Evolutionary conservation across 768 basidiomycete genomes (phyloP).

Genomic region (Tulasnella sp.): DNA sequence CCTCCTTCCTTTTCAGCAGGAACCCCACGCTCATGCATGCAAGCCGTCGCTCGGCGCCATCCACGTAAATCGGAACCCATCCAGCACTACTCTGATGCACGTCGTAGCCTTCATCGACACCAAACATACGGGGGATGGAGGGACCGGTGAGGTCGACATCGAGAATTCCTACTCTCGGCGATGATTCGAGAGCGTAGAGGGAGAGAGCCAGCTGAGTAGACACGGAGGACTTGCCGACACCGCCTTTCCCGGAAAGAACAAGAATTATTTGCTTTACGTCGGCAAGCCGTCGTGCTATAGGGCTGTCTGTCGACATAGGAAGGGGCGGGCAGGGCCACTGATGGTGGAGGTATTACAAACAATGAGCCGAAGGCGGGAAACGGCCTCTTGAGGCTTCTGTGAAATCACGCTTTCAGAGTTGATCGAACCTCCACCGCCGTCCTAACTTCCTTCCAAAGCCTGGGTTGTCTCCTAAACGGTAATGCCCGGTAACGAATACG

Average conservation of each 20-base stretch:
- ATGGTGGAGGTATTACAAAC: conserved; percentile 2
- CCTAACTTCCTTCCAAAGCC: neutral
- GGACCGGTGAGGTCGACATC: conserved; percentile 94
- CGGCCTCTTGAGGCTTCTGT: neutral
- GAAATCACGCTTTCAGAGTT: neutral
- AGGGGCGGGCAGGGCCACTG: too few relatives aligned
- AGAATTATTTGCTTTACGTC: conserved; percentile 82
- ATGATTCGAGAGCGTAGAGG: conserved; percentile 53
- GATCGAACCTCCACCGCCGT: neutral
- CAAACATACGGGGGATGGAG: conserved; percentile 92
- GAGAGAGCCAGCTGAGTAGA: conserved; percentile 87
- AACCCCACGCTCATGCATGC: conserved; percentile 98
- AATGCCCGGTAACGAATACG: neutral
- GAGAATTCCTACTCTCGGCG: conserved; percentile 70
- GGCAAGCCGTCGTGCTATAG: conserved; percentile 65
- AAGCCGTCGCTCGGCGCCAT: conserved; percentile 66
- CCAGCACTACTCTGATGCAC: conserved; percentile 93
- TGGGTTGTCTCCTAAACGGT: neutral
- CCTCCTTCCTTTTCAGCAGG: conserved; percentile 79
- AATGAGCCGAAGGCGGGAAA: neutral
- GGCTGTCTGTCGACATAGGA: conserved; percentile 40
- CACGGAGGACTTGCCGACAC: conserved; percentile 96
- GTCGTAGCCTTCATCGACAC: conserved; percentile 61
- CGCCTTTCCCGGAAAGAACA: conserved; percentile 94
- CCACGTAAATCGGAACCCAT: conserved; percentile 98